phyloP scores from a whole-genome alignment of 805 yeast genomes.

The Pichia insulana region DNA sequence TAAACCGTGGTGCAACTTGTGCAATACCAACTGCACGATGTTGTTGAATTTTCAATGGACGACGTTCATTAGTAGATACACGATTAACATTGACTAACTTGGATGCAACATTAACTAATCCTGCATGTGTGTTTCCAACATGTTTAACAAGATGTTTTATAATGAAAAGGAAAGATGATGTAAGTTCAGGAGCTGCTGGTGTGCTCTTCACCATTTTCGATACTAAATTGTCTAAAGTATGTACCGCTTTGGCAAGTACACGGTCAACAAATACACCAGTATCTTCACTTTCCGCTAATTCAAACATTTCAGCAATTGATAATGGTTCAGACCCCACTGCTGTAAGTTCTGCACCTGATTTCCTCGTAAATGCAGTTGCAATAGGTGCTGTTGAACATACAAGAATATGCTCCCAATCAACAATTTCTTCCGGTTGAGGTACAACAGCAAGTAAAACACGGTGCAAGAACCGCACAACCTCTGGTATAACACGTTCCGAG shows the following conservation, averaged over 20 bases:
- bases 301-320: slow-evolving; percentile 6
- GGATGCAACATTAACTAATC: slow-evolving; percentile 28
- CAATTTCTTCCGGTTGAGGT: slow-evolving; percentile 27
- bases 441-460: slow-evolving; percentile 38
- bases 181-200: slow-evolving; percentile 51
- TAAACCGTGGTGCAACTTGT: slow-evolving; percentile 82
- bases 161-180: slow-evolving; percentile 37
- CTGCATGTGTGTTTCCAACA: slow-evolving; percentile 27
- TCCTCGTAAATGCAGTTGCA: slow-evolving; percentile 16
- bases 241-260: slow-evolving; percentile 29
- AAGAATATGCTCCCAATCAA: slow-evolving; percentile 14
- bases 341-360: slow-evolving; percentile 12
- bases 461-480: slow-evolving; percentile 52
- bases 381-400: slow-evolving; percentile 14
- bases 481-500: slow-evolving; percentile 79
- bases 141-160: slow-evolving; percentile 32
- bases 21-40: slow-evolving; percentile 82
- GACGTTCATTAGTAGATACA: slow-evolving; percentile 41
- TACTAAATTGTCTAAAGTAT: slow-evolving; percentile 26
- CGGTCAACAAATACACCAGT: slow-evolving; percentile 17
- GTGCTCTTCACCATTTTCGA: slow-evolving; percentile 50
- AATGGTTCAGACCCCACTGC: slow-evolving; percentile 1
- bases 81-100: slow-evolving; percentile 43
- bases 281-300: slow-evolving; percentile 6
- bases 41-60: slow-evolving; percentile 70